phyloP scores from a whole-genome alignment of 305 asterid species.

The Fraxinus nigra region DNA sequence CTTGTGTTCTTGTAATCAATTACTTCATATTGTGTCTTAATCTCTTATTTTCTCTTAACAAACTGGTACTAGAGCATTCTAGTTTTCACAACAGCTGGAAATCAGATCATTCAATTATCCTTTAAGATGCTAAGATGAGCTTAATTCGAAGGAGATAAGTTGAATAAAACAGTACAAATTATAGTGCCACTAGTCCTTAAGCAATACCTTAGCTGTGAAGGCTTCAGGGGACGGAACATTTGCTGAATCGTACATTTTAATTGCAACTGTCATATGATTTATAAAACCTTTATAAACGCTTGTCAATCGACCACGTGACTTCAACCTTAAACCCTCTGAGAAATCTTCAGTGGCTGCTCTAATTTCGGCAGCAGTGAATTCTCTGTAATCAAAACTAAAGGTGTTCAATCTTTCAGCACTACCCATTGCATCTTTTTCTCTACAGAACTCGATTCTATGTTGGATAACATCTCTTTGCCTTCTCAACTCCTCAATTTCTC shows the following conservation, averaged over 20 bases:
- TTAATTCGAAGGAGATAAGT: neutral
- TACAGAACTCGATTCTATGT: constrained; percentile 63
- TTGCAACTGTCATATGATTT: constrained; percentile 45
- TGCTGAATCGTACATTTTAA: constrained; percentile 37
- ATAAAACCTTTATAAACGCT: constrained; percentile 50
- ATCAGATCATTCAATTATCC: neutral
- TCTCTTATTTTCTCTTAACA: too few species aligned
- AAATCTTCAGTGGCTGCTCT: constrained; percentile 58
- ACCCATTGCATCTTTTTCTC: constrained; percentile 52
- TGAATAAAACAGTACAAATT: neutral
- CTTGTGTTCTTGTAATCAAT: too few species aligned
- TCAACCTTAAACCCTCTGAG: constrained; percentile 44
- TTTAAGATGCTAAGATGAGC: neutral
- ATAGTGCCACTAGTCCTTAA: neutral
- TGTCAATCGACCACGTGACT: constrained; percentile 41
- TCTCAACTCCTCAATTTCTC: constrained; percentile 53
- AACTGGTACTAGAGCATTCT: too few species aligned
- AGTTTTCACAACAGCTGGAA: neutral
- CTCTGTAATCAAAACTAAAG: constrained; percentile 38
- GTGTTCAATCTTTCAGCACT: constrained; percentile 31
- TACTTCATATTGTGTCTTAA: too few species aligned
- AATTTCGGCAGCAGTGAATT: constrained; percentile 55
- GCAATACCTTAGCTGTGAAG: constrained; percentile 43
- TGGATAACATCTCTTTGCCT: constrained; percentile 48
- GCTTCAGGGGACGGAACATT: constrained; percentile 29